These are phyloP conservation scores for Tubosaeta sp. DNA, from an alignment of 768 basidiomycete species.

Conservation along the genomic window DNA sequence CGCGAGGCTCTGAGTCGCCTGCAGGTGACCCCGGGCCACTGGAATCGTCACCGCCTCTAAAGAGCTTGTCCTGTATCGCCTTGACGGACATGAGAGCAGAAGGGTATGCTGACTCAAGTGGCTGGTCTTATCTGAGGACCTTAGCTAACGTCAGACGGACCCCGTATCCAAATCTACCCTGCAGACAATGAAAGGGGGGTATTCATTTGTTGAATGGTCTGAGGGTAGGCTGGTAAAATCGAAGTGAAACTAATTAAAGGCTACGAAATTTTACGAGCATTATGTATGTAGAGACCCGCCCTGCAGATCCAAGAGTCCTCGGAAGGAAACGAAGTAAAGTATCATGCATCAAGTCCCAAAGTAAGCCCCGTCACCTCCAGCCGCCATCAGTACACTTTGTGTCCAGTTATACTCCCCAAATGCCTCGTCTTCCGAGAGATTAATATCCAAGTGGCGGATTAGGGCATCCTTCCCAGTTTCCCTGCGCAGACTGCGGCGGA, in stretches of 20 bases:
- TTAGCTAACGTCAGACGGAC: constrained; percentile 19
- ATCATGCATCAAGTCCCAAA: constrained; percentile 26
- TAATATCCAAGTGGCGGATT: constrained; percentile 25
- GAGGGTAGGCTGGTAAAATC: constrained; percentile 5
- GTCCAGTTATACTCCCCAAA: constrained; percentile 64
- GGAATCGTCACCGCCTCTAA: constrained; percentile 40
- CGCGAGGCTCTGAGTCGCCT: constrained; percentile 26
- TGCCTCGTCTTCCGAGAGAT: constrained; percentile 36
- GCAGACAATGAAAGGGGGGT: constrained; percentile 13
- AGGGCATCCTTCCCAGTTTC: constrained; percentile 17
- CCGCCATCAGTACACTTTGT: constrained; percentile 67
- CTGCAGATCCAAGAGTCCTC: constrained; percentile 27
- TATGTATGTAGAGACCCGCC: constrained; percentile 23
- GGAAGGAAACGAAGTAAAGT: constrained; percentile 6
- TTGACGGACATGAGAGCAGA: constrained; percentile 43
- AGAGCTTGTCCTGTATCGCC: constrained; percentile 72
- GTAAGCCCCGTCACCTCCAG: constrained; percentile 38
- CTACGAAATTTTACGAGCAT: constrained; percentile 8
- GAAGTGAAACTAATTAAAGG: constrained; percentile 16
- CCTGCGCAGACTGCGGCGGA: constrained; percentile 17
- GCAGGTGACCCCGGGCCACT: constrained; percentile 9
- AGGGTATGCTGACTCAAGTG: neutral
- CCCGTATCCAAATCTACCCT: constrained; percentile 7
- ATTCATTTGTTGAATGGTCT: constrained; percentile 18
- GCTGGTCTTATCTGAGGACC: neutral